Conservation (phyloP, 345 rosid genomes). For the Murraya koenigii region DNA sequence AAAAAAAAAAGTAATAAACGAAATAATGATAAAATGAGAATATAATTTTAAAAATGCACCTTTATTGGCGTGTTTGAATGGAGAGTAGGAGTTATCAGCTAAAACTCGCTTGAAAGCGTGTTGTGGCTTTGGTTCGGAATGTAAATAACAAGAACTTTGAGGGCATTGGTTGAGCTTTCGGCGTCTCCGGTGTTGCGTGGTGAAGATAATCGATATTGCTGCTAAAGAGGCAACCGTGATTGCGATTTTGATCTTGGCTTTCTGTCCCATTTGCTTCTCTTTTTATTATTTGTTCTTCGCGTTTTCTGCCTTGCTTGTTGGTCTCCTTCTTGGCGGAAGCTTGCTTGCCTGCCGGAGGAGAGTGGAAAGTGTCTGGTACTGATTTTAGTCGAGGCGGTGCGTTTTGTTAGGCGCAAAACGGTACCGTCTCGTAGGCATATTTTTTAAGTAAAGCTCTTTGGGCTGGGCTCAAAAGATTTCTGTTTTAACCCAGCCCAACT, state of each 20-base stretch:
- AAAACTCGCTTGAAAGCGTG: conserved; percentile 63
- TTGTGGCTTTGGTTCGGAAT: conserved; percentile 69
- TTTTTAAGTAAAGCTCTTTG: not conserved
- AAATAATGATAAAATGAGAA: not conserved
- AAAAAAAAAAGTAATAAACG: not conserved
- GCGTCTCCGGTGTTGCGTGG: conserved; percentile 40
- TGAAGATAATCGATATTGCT: conserved; percentile 43
- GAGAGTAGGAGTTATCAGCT: conserved; percentile 83
- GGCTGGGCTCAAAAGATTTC: not conserved
- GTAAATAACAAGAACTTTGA: conserved; percentile 57
- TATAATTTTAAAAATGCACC: conserved; percentile 17
- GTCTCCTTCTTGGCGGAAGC: not conserved
- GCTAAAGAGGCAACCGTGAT: conserved; percentile 51
- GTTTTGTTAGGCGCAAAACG: not conserved
- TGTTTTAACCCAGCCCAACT: not conserved
- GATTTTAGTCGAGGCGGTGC: not conserved
- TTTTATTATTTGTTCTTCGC: not conserved
- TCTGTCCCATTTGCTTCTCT: conserved; percentile 36
- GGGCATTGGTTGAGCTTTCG: conserved; percentile 32
- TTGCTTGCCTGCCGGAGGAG: too few relatives aligned
- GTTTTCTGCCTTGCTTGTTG: not conserved
- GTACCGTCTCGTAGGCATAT: not conserved
- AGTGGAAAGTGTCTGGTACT: not conserved
- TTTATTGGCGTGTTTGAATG: conserved; percentile 60
- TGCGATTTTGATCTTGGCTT: conserved; percentile 39